phyloP scores from a whole-genome alignment of 805 yeast species.

The Komagataella pastoris region DNA sequence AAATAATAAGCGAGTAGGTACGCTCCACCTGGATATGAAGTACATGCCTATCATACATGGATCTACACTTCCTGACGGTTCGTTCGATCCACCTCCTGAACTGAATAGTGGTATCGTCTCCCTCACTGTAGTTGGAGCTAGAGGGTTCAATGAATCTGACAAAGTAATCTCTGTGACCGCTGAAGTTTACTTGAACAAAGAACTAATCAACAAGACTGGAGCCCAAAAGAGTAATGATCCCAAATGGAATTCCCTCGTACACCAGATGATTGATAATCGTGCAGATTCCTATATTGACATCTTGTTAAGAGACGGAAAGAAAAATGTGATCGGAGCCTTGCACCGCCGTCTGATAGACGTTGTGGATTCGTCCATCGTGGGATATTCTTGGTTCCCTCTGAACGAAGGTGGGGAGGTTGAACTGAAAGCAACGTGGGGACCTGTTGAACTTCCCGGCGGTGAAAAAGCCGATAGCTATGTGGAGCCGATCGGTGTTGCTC shows the following conservation, averaged over 20 bases:
- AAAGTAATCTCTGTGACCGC: conserved; percentile 51
- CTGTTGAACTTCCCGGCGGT: conserved; percentile 60
- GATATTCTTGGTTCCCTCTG: conserved; percentile 66
- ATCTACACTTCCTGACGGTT: conserved; percentile 61
- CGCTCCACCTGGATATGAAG: conserved; percentile 52
- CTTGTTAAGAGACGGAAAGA: conserved; percentile 47
- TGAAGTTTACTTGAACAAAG: conserved; percentile 57
- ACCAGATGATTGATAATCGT: conserved; percentile 52
- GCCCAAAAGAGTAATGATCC: conserved; percentile 44
- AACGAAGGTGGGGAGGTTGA: conserved; percentile 56
- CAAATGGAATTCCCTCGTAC: conserved; percentile 52
- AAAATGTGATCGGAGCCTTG: conserved; percentile 44
- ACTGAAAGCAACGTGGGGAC: conserved; percentile 69
- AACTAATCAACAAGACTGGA: conserved; percentile 42
- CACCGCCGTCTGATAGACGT: conserved; percentile 48
- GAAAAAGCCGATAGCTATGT: conserved; percentile 69
- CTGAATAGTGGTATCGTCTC: conserved; percentile 85
- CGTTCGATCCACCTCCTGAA: conserved; percentile 77
- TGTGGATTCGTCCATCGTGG: conserved; percentile 67
- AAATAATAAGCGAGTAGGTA: conserved; percentile 79
- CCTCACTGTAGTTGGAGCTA: conserved; percentile 51
- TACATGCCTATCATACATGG: conserved; percentile 66
- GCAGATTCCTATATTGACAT: conserved; percentile 64
- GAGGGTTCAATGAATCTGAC: conserved; percentile 29
- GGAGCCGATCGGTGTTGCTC: conserved; percentile 89